Evolutionary conservation across 2,329 filamentous ascomycete species (phyloP).

Genomic region (Elsinoe fawcettii): DNA sequence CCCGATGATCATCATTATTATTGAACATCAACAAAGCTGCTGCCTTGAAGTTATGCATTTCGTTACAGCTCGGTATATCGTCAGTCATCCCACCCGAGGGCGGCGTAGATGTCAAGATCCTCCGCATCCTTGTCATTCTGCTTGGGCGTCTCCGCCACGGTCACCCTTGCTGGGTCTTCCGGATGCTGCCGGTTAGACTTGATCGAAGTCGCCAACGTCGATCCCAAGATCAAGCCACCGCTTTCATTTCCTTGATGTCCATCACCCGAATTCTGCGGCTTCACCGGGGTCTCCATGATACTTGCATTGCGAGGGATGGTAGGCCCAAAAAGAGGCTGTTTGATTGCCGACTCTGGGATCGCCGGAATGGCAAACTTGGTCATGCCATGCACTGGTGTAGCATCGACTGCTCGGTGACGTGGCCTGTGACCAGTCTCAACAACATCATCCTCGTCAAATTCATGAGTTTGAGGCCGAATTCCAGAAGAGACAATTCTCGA

Average conservation of each 20-base stretch:
- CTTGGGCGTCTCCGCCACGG: constrained; percentile 23
- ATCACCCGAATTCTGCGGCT: not conserved
- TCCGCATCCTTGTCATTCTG: not conserved
- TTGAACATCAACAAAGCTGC: not conserved
- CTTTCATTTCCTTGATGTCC: not conserved
- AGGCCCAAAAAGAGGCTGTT: constrained; percentile 8
- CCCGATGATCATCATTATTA: not conserved
- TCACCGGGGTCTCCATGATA: constrained; percentile 16
- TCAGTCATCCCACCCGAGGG: constrained; percentile 40
- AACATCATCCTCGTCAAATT: constrained; percentile 25
- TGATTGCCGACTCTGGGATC: constrained; percentile 16
- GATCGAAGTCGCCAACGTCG: constrained; percentile 15
- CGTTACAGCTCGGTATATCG: constrained; percentile 22
- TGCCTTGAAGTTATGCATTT: constrained; percentile 30
- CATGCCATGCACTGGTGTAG: constrained; percentile 37
- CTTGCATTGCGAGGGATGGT: not conserved
- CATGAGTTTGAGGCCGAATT: constrained; percentile 25
- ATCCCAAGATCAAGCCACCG: constrained; percentile 5
- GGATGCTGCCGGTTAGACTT: not conserved
- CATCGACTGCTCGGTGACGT: constrained; percentile 26
- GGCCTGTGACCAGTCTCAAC: constrained; percentile 25
- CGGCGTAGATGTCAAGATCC: constrained; percentile 33
- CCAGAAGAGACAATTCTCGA: constrained; percentile 36
- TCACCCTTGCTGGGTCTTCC: constrained; percentile 17
- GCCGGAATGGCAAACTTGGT: constrained; percentile 26